A percentile compares a stretch with the other conserved stretches of the same genome.
Evolutionary conservation across 345 rosid species (phyloP).

Genomic region (Pelargonium nanum): DNA sequence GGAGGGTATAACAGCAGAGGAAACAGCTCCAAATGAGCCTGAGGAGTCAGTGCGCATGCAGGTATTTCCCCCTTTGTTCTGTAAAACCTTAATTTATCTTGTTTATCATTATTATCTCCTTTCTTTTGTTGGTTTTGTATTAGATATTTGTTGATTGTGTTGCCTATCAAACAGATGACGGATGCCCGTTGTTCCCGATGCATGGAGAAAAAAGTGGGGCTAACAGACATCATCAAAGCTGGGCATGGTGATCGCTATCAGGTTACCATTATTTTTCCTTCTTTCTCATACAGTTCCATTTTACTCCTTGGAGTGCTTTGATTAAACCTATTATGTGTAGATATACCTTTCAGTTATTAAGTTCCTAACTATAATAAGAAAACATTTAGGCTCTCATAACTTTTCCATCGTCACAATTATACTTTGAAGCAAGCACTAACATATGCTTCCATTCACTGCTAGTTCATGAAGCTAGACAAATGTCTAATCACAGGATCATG

Average conservation of each 20-base stretch:
- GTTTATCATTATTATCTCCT: not conserved
- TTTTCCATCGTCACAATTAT: not conserved
- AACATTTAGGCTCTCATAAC: no score
- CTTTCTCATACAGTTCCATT: not conserved
- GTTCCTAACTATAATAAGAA: no score
- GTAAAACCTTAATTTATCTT: not conserved
- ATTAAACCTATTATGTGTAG: not conserved
- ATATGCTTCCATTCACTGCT: not conserved
- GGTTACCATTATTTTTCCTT: slow-evolving; percentile 25
- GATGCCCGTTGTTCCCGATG: slow-evolving; percentile 86
- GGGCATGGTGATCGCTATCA: slow-evolving; percentile 94
- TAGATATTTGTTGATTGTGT: not conserved
- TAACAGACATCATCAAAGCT: slow-evolving; percentile 92
- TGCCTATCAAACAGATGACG: slow-evolving; percentile 32
- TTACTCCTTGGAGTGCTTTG: not conserved
- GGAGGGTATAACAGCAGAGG: slow-evolving; percentile 93
- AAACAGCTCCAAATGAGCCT: slow-evolving; percentile 70
- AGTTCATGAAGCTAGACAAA: not conserved
- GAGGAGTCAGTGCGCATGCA: slow-evolving; percentile 80
- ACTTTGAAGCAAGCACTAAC: not conserved
- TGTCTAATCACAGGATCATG: not conserved
- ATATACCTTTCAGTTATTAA: no score
- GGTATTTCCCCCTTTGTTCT: slow-evolving; percentile 23
- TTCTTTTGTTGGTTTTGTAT: not conserved
- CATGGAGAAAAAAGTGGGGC: slow-evolving; percentile 55